Conservation (phyloP, 1,284 basidiomycete genomes). For the Fistulinella staudtii region DNA sequence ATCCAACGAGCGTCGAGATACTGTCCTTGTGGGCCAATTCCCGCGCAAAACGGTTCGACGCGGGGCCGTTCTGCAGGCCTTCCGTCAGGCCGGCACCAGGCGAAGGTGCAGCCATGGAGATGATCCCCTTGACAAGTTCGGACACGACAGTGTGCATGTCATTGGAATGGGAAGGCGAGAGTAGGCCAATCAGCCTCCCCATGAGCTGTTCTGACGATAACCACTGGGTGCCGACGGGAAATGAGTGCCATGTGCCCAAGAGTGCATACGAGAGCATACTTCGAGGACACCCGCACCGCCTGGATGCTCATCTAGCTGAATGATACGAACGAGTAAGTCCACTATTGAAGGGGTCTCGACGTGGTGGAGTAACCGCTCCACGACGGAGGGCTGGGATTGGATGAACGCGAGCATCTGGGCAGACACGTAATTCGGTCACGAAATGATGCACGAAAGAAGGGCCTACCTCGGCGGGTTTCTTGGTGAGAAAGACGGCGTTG, state of each 20-base stretch:
- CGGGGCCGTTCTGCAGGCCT: slow-evolving; percentile 61
- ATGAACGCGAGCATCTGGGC: slow-evolving; percentile 90
- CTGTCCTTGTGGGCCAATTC: slow-evolving; percentile 82
- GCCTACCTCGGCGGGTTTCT: slow-evolving; percentile 86
- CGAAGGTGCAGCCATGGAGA: slow-evolving; percentile 90
- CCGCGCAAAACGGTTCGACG: slow-evolving; percentile 84
- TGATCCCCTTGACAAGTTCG: slow-evolving; percentile 93
- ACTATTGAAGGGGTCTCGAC: slow-evolving; percentile 91
- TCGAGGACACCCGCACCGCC: slow-evolving; percentile 81
- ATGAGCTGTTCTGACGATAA: slow-evolving; percentile 84
- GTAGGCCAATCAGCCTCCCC: slow-evolving; percentile 74
- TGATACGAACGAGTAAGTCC: slow-evolving; percentile 88
- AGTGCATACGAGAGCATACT: slow-evolving; percentile 50
- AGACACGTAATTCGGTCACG: slow-evolving; percentile 8
- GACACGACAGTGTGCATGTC: slow-evolving; percentile 87
- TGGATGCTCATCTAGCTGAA: slow-evolving; percentile 89
- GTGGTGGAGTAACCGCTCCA: slow-evolving; percentile 82
- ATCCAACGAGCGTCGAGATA: slow-evolving; percentile 70
- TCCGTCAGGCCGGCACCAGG: slow-evolving; percentile 69
- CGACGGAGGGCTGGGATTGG: slow-evolving; percentile 75
- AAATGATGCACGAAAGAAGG: slow-evolving; percentile 4
- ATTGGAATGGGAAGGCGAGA: slow-evolving; percentile 75
- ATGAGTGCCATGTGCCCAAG: slow-evolving; percentile 22
- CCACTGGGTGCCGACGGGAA: slow-evolving; percentile 56
- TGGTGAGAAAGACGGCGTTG: slow-evolving; percentile 80